These are phyloP conservation scores for Mycena galericulata DNA, from an alignment of 768 basidiomycete genomes.

Conservation along the genomic window DNA sequence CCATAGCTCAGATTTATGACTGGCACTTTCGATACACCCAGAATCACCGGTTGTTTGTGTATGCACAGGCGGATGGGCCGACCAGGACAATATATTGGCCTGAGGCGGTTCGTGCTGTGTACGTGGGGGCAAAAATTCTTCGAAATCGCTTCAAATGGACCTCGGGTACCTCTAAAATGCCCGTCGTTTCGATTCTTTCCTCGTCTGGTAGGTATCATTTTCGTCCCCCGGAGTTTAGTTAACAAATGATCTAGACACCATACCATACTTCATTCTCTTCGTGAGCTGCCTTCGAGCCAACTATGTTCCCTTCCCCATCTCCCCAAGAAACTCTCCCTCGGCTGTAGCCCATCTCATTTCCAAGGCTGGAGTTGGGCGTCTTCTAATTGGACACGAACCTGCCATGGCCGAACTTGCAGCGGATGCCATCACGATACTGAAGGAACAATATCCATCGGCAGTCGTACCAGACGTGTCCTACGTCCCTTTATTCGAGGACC, in stretches of 20 bases:
- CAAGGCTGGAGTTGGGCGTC: conserved; percentile 31
- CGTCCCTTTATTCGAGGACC: conserved; percentile 36
- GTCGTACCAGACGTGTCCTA: conserved; percentile 33
- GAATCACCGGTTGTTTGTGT: conserved; percentile 17
- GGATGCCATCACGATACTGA: conserved; percentile 36
- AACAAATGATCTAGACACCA: conserved; percentile 40
- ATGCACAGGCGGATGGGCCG: conserved; percentile 9
- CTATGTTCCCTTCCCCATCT: conserved; percentile 48
- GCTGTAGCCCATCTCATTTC: conserved; percentile 51
- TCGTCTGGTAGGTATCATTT: conserved; percentile 11
- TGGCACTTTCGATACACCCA: conserved; percentile 23
- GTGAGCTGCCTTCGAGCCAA: conserved; percentile 52
- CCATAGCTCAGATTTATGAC: conserved; percentile 16
- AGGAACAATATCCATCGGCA: conserved; percentile 17
- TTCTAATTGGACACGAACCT: conserved; percentile 44
- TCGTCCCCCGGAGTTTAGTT: too few relatives aligned
- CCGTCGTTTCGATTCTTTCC: conserved; percentile 19
- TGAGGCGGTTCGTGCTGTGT: conserved; percentile 17
- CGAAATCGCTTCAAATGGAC: conserved; percentile 20
- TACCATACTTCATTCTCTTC: conserved; percentile 46
- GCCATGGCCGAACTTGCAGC: conserved; percentile 37
- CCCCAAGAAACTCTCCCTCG: conserved; percentile 56
- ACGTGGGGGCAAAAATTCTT: conserved; percentile 18
- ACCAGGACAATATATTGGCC: conserved; percentile 18
- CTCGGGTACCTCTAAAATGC: not conserved